Percentiles rank a stretch among this genome's conserved stretches.
These are phyloP conservation scores for Oropetium thomaeum DNA, from an alignment of 176 grass and related monocot genomes.

Conservation along the genomic window DNA sequence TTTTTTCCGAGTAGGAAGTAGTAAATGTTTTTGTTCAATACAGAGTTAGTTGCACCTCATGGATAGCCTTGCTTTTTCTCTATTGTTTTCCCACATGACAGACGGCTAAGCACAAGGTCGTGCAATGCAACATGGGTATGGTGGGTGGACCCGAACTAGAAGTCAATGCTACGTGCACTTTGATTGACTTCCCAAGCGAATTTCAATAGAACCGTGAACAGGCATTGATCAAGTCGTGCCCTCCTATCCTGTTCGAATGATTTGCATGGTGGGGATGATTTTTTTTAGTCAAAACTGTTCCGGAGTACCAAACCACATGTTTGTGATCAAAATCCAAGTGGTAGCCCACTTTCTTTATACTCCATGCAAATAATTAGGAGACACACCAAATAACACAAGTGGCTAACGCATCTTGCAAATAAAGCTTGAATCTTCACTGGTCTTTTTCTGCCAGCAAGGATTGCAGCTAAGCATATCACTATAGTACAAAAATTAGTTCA, in stretches of 20 bases:
- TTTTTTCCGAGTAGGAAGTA: neutral
- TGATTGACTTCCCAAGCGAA: neutral
- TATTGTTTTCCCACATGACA: neutral
- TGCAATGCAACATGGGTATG: conserved; percentile 10
- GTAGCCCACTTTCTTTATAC: neutral
- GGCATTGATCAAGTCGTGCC: neutral
- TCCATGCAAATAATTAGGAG: neutral
- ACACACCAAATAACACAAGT: neutral
- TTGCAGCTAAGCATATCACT: neutral
- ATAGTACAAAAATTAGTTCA: neutral
- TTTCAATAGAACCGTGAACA: neutral
- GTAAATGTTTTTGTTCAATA: neutral
- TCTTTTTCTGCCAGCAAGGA: neutral
- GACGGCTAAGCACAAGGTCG: neutral
- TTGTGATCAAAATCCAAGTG: neutral
- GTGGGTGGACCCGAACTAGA: neutral
- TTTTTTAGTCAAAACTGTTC: neutral
- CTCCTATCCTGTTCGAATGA: neutral
- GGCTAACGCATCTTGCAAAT: neutral
- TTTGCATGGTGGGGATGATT: neutral
- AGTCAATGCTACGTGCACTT: neutral
- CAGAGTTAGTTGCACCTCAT: neutral
- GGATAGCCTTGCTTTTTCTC: neutral
- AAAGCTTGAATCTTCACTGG: neutral
- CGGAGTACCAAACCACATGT: too few species aligned